Conservation (phyloP, 2,329 filamentous ascomycete genomes). For the Trichoderma atrobrunneum region DNA sequence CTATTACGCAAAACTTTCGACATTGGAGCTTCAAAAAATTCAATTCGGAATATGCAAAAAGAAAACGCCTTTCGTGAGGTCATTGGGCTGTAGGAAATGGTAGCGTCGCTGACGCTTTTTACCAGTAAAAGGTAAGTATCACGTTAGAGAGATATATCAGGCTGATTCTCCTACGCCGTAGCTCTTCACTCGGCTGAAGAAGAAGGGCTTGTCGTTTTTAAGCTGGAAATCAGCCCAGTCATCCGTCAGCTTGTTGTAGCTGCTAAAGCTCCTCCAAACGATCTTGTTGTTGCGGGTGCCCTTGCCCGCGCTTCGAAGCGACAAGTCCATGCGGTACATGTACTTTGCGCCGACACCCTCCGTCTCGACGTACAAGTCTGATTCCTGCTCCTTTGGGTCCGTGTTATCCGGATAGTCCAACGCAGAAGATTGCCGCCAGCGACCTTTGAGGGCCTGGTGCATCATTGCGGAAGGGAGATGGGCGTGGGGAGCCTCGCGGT, state of each 20-base stretch:
- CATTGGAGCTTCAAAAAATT: background rate
- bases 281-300: conserved; percentile 80
- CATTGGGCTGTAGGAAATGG: background rate
- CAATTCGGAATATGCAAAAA: background rate
- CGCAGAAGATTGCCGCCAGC: conserved; percentile 48
- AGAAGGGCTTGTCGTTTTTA: conserved; percentile 62
- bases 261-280: conserved; percentile 85
- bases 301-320: conserved; percentile 62
- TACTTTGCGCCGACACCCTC: conserved; percentile 79
- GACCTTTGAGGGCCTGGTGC: conserved; percentile 62
- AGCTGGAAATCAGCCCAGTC: conserved; percentile 81
- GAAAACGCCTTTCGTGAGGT: background rate
- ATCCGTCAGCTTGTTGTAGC: conserved; percentile 83
- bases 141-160: background rate
- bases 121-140: background rate
- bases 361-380: conserved; percentile 79
- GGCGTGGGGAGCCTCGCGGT: conserved; percentile 34
- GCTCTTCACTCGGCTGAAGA: conserved; percentile 65
- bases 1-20: background rate
- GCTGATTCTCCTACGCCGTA: conserved; percentile 45
- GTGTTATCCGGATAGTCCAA: conserved; percentile 30
- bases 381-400: conserved; percentile 44
- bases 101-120: too few species aligned
- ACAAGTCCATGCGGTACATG: conserved; percentile 77
- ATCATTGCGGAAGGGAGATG: conserved; percentile 53